Conservation (phyloP, 495 filamentous ascomycete species). For the Neurospora discreta region DNA sequence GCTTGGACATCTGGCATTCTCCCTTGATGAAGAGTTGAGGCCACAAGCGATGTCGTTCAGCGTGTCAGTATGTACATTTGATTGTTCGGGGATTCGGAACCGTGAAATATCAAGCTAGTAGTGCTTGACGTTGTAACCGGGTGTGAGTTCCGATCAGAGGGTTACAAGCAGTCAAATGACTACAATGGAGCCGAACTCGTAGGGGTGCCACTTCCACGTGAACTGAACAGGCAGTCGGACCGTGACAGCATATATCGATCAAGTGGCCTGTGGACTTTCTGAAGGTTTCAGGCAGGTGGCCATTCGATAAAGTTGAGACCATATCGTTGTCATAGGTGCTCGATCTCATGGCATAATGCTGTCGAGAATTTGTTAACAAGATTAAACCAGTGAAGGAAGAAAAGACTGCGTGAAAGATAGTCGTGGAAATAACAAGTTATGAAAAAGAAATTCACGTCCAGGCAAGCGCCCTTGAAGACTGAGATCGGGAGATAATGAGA, state of each 20-base stretch:
- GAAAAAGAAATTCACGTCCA: not conserved
- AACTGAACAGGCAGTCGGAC: not conserved
- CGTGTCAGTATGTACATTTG: not conserved
- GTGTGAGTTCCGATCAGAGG: not conserved
- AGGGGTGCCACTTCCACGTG: not conserved
- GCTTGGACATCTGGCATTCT: not conserved
- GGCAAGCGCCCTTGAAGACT: not conserved
- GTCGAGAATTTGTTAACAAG: not conserved
- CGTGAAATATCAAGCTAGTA: not conserved
- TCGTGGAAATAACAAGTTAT: not conserved
- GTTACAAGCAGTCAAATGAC: not conserved
- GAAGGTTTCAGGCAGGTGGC: not conserved
- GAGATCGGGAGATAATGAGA: not conserved
- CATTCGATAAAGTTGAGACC: not conserved
- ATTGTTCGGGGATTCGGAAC: not conserved
- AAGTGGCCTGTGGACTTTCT: too few species aligned
- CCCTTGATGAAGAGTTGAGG: not conserved
- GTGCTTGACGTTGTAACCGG: not conserved
- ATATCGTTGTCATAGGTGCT: not conserved
- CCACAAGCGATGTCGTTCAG: not conserved
- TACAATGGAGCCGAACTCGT: not conserved
- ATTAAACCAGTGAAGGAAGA: not conserved
- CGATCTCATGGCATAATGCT: not conserved
- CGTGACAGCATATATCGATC: not conserved
- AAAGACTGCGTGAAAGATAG: not conserved